These are phyloP conservation scores for Lyophyllum shimeji DNA, from an alignment of 768 basidiomycete genomes.

Conservation along the genomic window DNA sequence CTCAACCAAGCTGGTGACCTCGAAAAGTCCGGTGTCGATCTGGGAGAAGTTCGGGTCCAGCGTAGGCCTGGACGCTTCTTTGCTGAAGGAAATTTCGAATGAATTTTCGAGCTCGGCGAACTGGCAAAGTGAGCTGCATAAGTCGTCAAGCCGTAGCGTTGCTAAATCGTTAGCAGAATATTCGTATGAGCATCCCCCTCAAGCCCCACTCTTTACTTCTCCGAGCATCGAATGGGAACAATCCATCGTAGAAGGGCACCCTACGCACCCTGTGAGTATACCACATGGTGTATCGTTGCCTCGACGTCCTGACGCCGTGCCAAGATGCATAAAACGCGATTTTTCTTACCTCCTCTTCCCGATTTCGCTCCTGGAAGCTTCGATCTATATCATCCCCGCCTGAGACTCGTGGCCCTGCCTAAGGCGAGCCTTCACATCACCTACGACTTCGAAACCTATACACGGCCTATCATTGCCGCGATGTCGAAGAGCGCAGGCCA, in stretches of 20 bases:
- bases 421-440: conserved; percentile 43
- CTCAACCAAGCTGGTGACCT: conserved; percentile 22
- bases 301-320: neutral
- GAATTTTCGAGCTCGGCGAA: conserved; percentile 50
- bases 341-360: conserved; percentile 49
- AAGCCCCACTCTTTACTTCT: conserved; percentile 41
- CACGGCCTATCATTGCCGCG: conserved; percentile 38
- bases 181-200: conserved; percentile 50
- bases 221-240: conserved; percentile 60
- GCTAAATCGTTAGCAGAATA: conserved; percentile 27
- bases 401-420: conserved; percentile 49
- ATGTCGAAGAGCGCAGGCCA: conserved; percentile 38
- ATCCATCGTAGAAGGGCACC: conserved; percentile 60
- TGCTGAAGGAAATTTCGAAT: conserved; percentile 41
- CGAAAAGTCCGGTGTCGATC: conserved; percentile 35
- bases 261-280: conserved; percentile 51
- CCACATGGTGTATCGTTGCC: neutral
- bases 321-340: conserved; percentile 61
- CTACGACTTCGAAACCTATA: conserved; percentile 47
- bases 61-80: conserved; percentile 30
- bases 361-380: conserved; percentile 45
- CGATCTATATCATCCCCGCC: conserved; percentile 47
- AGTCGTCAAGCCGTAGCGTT: too few relatives aligned
- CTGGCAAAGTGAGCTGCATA: conserved; percentile 47
- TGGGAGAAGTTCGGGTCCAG: conserved; percentile 43